These are phyloP conservation scores for Daldinia decipiens DNA, from an alignment of 495 filamentous ascomycete genomes.

Conservation along the genomic window DNA sequence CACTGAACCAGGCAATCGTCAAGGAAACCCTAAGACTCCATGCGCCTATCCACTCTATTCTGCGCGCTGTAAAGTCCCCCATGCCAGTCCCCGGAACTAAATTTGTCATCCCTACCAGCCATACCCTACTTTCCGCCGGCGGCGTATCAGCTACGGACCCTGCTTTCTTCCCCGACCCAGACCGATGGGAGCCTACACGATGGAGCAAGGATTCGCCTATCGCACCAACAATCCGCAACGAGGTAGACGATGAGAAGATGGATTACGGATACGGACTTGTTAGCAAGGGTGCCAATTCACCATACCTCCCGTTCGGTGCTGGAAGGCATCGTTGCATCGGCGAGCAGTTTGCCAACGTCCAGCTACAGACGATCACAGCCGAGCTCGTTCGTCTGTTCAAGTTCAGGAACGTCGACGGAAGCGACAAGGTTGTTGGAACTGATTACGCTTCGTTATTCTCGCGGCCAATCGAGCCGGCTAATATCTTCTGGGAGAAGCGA, in stretches of 20 bases:
- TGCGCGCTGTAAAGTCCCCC: conserved; percentile 84
- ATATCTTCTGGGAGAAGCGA: conserved; percentile 73
- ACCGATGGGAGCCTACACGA: conserved; percentile 85
- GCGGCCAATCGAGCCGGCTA: conserved; percentile 70
- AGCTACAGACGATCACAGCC: conserved; percentile 86
- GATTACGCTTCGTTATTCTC: conserved; percentile 81
- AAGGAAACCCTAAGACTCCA: conserved; percentile 85
- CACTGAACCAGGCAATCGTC: conserved; percentile 75
- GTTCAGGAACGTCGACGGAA: conserved; percentile 75
- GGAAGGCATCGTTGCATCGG: conserved; percentile 95
- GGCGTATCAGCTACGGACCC: conserved; percentile 76
- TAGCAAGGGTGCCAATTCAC: conserved; percentile 83
- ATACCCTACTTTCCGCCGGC: conserved; percentile 83
- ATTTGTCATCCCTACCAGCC: conserved; percentile 78
- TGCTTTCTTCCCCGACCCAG: conserved; percentile 82
- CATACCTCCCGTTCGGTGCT: conserved; percentile 95
- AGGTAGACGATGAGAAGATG: conserved; percentile 75
- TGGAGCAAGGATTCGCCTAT: conserved; percentile 71
- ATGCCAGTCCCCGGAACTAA: conserved; percentile 81
- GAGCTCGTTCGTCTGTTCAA: conserved; percentile 79
- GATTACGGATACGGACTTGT: conserved; percentile 97
- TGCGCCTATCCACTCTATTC: conserved; percentile 84
- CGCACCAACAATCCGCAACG: conserved; percentile 57
- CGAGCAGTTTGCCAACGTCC: conserved; percentile 95
- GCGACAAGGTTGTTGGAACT: conserved; percentile 75